Conservation (phyloP, 176 grass and related monocot species). For the Rhipidocladum racemiflorum region DNA sequence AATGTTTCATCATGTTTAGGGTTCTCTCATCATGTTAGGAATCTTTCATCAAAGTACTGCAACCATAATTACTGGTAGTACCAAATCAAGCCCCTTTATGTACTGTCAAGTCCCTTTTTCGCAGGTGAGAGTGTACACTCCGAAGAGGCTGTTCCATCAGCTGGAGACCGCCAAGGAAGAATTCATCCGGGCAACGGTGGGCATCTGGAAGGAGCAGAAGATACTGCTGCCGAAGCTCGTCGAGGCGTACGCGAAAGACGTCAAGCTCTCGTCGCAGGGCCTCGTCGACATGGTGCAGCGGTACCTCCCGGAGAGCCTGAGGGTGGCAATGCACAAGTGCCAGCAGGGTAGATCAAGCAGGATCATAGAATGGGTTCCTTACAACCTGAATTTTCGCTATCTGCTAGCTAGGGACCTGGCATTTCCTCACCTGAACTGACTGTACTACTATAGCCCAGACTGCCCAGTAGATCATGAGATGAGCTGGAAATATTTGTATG, state of each 20-base stretch:
- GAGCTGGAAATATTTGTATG: slow-evolving; percentile 31
- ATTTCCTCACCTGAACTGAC: slow-evolving; percentile 80
- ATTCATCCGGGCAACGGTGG: slow-evolving; percentile 79
- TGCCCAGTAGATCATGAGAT: neutral
- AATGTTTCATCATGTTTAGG: slow-evolving; percentile 30
- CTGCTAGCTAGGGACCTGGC: slow-evolving; percentile 70
- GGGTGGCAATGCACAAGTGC: slow-evolving; percentile 83
- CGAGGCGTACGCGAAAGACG: slow-evolving; percentile 78
- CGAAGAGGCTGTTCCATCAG: slow-evolving; percentile 73
- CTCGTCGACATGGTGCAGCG: slow-evolving; percentile 83
- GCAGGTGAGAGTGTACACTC: slow-evolving; percentile 81
- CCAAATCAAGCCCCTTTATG: slow-evolving; percentile 19
- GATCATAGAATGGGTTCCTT: slow-evolving; percentile 84
- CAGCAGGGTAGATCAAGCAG: slow-evolving; percentile 64
- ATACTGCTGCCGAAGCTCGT: slow-evolving; percentile 75
- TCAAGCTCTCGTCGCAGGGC: slow-evolving; percentile 64
- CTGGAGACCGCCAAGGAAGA: slow-evolving; percentile 86
- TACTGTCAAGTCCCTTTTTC: slow-evolving; percentile 16
- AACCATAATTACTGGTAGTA: slow-evolving; percentile 33
- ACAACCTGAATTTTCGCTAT: slow-evolving; percentile 77
- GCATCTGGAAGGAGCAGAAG: slow-evolving; percentile 90
- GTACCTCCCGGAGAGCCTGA: slow-evolving; percentile 77
- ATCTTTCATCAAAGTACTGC: slow-evolving; percentile 45
- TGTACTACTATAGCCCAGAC: neutral
- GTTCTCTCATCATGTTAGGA: slow-evolving; percentile 30